These are phyloP conservation scores for Adenanthera pavonina DNA, from an alignment of 306 rosid genomes.

Conservation along the genomic window DNA sequence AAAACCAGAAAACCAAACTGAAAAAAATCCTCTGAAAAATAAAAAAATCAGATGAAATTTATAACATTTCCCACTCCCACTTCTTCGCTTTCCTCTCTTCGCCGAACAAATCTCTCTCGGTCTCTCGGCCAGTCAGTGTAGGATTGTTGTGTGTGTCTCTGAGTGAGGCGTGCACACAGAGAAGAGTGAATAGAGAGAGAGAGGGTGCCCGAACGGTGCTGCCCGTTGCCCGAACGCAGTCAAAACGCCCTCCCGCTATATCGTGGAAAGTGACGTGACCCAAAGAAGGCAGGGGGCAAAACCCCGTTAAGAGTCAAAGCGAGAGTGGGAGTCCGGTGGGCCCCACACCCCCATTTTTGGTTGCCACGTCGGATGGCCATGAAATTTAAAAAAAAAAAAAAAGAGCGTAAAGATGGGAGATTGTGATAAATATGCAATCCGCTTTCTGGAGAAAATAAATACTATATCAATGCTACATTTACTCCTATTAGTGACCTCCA, in stretches of 20 bases:
- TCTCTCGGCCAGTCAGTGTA: slow-evolving; percentile 41
- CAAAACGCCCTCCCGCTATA: slow-evolving; percentile 77
- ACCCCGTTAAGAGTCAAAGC: slow-evolving; percentile 76
- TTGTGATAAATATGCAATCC: background rate
- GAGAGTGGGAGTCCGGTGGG: slow-evolving; percentile 46
- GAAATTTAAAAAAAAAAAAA: background rate
- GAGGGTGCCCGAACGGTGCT: slow-evolving; percentile 84
- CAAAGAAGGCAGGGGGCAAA: slow-evolving; percentile 38
- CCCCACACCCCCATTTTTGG: slow-evolving; percentile 37
- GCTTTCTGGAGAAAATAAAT: background rate
- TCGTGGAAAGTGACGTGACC: slow-evolving; percentile 93
- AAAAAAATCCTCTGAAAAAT: background rate
- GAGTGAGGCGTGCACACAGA: slow-evolving; percentile 67
- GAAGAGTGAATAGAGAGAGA: slow-evolving; percentile 36
- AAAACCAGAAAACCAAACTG: slow-evolving; percentile 39
- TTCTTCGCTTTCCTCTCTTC: slow-evolving; percentile 36
- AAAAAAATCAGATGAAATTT: slow-evolving; percentile 37
- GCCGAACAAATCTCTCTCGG: slow-evolving; percentile 31
- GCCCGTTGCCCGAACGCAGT: slow-evolving; percentile 89
- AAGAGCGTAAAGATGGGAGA: background rate
- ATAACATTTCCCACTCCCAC: slow-evolving; percentile 43
- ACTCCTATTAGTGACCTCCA: background rate
- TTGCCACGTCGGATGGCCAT: slow-evolving; percentile 40
- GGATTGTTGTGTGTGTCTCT: slow-evolving; percentile 51
- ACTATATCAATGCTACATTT: background rate